phyloP scores from a whole-genome alignment of 139 green algal species.

The Microglena sp. region DNA sequence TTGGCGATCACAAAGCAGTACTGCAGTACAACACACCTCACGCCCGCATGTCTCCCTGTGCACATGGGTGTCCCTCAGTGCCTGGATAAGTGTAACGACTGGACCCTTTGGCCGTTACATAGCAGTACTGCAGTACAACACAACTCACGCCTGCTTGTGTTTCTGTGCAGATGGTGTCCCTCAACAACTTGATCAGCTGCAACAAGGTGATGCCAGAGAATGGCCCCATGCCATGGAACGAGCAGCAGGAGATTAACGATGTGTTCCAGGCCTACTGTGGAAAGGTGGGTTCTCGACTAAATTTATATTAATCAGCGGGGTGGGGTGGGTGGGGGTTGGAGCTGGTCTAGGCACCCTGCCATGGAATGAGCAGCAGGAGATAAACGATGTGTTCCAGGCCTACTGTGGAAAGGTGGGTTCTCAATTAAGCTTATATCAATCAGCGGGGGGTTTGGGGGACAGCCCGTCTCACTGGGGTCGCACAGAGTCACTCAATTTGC shows the following conservation, averaged over 20 bases:
- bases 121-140: background rate
- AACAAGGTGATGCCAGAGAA: slow-evolving; percentile 44
- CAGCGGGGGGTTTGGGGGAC: too few relatives aligned
- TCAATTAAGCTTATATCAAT: background rate
- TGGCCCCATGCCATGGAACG: slow-evolving; percentile 47
- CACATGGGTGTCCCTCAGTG: too few relatives aligned
- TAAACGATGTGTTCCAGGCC: slow-evolving; percentile 68
- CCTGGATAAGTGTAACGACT: slow-evolving; percentile 19
- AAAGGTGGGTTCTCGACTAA: slow-evolving; percentile 20
- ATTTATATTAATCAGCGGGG: background rate
- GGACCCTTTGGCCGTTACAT: slow-evolving; percentile 13
- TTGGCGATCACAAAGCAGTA: too few relatives aligned
- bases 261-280: slow-evolving; percentile 60
- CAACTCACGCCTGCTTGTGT: background rate
- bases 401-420: slow-evolving; percentile 44
- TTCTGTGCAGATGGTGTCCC: background rate
- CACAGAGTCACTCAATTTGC: too few relatives aligned
- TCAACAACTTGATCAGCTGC: slow-evolving; percentile 35
- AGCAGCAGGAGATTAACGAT: slow-evolving; percentile 70
- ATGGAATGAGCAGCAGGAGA: slow-evolving; percentile 63
- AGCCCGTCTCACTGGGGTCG: too few relatives aligned
- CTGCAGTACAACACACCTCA: too few relatives aligned
- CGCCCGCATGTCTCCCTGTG: slow-evolving; percentile 60
- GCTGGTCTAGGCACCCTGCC: slow-evolving; percentile 34
- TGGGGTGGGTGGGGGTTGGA: too few relatives aligned